phyloP scores from a whole-genome alignment of 2,329 filamentous ascomycete species.

The Trichoderma lentiforme region DNA sequence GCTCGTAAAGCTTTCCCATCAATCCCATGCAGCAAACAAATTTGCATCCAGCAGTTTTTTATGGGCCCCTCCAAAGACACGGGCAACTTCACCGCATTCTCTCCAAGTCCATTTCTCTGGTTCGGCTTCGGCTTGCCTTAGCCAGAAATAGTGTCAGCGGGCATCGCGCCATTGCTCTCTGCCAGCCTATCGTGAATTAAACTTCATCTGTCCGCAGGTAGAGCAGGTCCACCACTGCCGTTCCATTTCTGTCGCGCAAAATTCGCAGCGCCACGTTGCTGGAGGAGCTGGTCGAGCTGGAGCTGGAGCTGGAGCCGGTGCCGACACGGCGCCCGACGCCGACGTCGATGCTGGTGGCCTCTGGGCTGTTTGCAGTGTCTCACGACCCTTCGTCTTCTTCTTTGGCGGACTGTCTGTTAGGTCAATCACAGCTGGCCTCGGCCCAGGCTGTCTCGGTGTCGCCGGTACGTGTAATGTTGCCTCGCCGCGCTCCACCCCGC shows the following conservation, averaged over 20 bases:
- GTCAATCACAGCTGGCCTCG: slow-evolving; percentile 30
- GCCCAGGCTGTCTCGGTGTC: slow-evolving; percentile 19
- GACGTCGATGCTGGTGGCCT: slow-evolving; percentile 18
- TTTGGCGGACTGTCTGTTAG: slow-evolving; percentile 33
- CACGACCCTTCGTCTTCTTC: slow-evolving; percentile 2
- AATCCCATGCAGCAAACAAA: background rate
- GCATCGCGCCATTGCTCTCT: background rate
- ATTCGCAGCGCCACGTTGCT: slow-evolving; percentile 49
- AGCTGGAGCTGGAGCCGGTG: slow-evolving; percentile 1
- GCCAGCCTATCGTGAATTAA: slow-evolving; percentile 37
- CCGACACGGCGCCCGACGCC: background rate
- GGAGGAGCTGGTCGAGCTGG: slow-evolving; percentile 22
- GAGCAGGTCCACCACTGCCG: slow-evolving; percentile 57
- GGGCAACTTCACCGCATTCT: slow-evolving; percentile 9
- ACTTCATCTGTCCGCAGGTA: slow-evolving; percentile 53
- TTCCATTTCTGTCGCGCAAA: slow-evolving; percentile 51
- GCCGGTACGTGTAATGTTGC: slow-evolving; percentile 5
- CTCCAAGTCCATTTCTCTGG: background rate
- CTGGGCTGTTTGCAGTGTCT: slow-evolving; percentile 12
- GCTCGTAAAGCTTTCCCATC: background rate
- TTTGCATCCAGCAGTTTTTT: background rate
- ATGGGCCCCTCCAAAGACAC: background rate
- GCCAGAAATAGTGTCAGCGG: background rate
- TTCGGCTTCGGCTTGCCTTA: slow-evolving; percentile 1
- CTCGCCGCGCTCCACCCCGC: slow-evolving; percentile 42